Conservation (phyloP, 106 monocot species). For the Dioscorea zingiberensis region DNA sequence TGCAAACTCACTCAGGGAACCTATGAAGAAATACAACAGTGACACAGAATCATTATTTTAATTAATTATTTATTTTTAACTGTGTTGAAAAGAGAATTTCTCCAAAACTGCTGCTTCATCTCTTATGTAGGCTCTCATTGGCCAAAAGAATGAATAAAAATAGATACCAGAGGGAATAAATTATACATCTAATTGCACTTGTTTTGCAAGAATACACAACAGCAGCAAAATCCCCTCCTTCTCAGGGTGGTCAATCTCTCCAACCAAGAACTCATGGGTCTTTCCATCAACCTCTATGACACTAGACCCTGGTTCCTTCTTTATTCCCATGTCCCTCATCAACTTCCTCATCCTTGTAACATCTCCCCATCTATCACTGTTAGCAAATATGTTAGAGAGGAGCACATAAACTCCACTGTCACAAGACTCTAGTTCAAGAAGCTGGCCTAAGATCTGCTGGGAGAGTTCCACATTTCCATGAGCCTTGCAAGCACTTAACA, state of each 20-base stretch:
- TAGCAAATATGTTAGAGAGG: slow-evolving; percentile 60
- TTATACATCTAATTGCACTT: slow-evolving; percentile 24
- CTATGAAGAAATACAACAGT: too few relatives aligned
- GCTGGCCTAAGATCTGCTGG: slow-evolving; percentile 18
- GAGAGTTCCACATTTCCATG: slow-evolving; percentile 28
- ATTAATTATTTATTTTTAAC: too few relatives aligned
- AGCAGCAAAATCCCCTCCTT: slow-evolving; percentile 26
- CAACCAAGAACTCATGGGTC: slow-evolving; percentile 50
- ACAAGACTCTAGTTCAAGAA: slow-evolving; percentile 23
- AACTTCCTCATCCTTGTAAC: slow-evolving; percentile 33
- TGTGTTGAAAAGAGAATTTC: too few relatives aligned
- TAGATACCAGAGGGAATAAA: background rate
- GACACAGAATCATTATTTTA: too few relatives aligned
- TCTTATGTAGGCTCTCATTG: too few relatives aligned
- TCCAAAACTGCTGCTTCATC: too few relatives aligned
- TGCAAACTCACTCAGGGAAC: too few relatives aligned
- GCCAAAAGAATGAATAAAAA: too few relatives aligned
- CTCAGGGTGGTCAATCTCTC: slow-evolving; percentile 17
- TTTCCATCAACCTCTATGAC: slow-evolving; percentile 36
- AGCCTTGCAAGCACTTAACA: slow-evolving; percentile 49
- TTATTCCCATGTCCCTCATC: slow-evolving; percentile 56
- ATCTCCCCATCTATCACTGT: slow-evolving; percentile 41
- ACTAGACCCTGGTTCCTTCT: slow-evolving; percentile 59
- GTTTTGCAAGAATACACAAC: slow-evolving; percentile 29
- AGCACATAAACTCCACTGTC: slow-evolving; percentile 67